Percentiles rank a stretch among this genome's conserved stretches.
Conservation (phyloP, 768 basidiomycete species). For the Cystofilobasidium ferigula region DNA sequence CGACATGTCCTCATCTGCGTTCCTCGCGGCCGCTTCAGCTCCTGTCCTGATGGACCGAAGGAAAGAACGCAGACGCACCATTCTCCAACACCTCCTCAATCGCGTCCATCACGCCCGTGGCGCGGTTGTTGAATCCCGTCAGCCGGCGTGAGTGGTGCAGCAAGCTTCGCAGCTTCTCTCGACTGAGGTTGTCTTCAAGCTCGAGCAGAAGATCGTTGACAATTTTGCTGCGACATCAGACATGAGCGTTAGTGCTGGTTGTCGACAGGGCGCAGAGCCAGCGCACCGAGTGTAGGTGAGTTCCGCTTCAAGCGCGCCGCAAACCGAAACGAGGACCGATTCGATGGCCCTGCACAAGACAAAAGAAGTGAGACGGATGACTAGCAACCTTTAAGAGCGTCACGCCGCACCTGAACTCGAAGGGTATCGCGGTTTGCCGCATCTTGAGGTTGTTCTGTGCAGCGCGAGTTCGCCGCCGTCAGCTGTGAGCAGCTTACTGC, state of each 20-base stretch:
- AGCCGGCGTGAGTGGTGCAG: constrained; percentile 85
- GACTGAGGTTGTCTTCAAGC: constrained; percentile 88
- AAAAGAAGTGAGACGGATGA: constrained; percentile 21
- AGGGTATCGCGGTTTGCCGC: constrained; percentile 45
- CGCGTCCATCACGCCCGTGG: constrained; percentile 78
- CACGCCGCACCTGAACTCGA: constrained; percentile 70
- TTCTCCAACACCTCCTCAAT: constrained; percentile 84
- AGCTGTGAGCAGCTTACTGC: not conserved
- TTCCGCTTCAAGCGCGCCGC: constrained; percentile 88
- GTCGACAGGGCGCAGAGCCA: not conserved
- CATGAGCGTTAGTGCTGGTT: not conserved
- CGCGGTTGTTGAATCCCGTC: constrained; percentile 79
- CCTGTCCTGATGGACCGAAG: constrained; percentile 3
- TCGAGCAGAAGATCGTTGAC: constrained; percentile 83
- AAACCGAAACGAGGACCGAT: constrained; percentile 78
- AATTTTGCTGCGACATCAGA: constrained; percentile 48
- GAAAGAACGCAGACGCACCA: constrained; percentile 47
- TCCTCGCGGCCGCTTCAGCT: no score
- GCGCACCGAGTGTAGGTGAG: constrained; percentile 66
- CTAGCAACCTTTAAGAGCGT: constrained; percentile 26
- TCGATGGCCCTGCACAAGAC: constrained; percentile 64
- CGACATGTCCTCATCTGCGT: constrained; percentile 75
- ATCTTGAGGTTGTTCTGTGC: constrained; percentile 12
- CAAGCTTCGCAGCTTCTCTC: constrained; percentile 82
- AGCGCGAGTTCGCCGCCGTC: not conserved